Conservation (phyloP, 768 basidiomycete species). For the Hygrophorus russula region DNA sequence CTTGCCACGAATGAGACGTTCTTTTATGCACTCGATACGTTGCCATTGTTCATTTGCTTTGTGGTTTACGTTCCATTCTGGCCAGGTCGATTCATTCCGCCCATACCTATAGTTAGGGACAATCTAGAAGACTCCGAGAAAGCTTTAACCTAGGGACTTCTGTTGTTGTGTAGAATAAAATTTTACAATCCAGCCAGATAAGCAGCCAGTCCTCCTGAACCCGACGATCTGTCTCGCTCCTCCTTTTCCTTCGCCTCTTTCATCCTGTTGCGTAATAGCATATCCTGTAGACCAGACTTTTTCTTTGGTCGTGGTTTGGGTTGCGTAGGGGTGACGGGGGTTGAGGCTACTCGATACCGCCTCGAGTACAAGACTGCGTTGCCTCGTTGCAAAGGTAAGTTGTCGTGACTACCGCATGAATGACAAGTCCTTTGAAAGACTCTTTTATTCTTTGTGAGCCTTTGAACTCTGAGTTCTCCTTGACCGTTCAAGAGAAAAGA, state of each 20-base stretch:
- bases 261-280: conserved; percentile 52
- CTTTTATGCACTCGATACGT: conserved; percentile 57
- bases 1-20: conserved; percentile 46
- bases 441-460: conserved; percentile 10
- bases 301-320: conserved; percentile 37
- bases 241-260: conserved; percentile 27
- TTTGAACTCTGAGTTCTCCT: conserved; percentile 23
- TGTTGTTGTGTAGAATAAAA: too few species aligned
- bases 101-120: background rate
- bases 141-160: too few species aligned
- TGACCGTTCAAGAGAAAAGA: conserved; percentile 30
- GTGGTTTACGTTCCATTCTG: too few species aligned
- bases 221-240: conserved; percentile 15
- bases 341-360: background rate
- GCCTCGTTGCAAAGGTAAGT: conserved; percentile 11
- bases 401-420: conserved; percentile 17
- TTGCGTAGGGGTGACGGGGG: conserved; percentile 5
- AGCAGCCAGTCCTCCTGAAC: conserved; percentile 34
- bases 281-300: conserved; percentile 45
- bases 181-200: conserved; percentile 29
- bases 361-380: conserved; percentile 4
- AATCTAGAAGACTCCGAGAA: background rate
- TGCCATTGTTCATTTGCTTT: conserved; percentile 36
- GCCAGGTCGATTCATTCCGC: too few species aligned
- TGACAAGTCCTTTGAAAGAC: conserved; percentile 18